A percentile compares a stretch with the other conserved stretches of the same genome.
phyloP scores from a whole-genome alignment of 1,139 yeast species.

The Petasospora fabianii region DNA sequence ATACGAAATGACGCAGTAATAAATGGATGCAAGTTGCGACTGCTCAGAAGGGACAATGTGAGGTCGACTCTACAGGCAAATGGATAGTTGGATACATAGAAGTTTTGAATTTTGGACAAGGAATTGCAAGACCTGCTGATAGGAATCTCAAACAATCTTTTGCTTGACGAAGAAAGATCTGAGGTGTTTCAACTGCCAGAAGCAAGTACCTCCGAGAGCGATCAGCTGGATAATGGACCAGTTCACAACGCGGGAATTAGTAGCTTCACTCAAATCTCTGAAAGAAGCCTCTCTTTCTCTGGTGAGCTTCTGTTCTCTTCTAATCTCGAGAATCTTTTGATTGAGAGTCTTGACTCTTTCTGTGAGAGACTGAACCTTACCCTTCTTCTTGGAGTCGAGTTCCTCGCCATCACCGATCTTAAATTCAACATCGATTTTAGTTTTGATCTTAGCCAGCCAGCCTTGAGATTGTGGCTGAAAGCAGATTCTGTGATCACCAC shows the following conservation, averaged over 20 bases:
- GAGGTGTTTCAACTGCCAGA: conserved; percentile 65
- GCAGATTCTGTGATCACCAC: conserved; percentile 74
- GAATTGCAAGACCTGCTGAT: too few species aligned
- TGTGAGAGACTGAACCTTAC: conserved; percentile 46
- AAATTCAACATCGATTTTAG: conserved; percentile 42
- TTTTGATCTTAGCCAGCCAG: conserved; percentile 77
- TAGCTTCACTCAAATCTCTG: conserved; percentile 63
- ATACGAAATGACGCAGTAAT: too few species aligned
- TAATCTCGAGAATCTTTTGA: conserved; percentile 52
- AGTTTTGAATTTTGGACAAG: too few species aligned
- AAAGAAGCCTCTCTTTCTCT: conserved; percentile 68
- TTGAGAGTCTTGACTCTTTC: conserved; percentile 50
- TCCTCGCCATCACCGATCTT: conserved; percentile 50
- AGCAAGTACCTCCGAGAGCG: conserved; percentile 54
- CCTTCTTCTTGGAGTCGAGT: conserved; percentile 50
- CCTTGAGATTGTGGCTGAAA: conserved; percentile 69
- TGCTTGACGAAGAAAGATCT: conserved; percentile 64
- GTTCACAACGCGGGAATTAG: conserved; percentile 59
- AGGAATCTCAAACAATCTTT: conserved; percentile 54
- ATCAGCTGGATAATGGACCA: conserved; percentile 64
- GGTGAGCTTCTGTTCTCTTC: conserved; percentile 62
- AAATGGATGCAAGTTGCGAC: too few species aligned
- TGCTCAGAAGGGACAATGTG: too few species aligned
- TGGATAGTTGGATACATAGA: too few species aligned
- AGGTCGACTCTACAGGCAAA: too few species aligned